phyloP scores from a whole-genome alignment of 176 grass and related monocot species.

The Carex kokanica region DNA sequence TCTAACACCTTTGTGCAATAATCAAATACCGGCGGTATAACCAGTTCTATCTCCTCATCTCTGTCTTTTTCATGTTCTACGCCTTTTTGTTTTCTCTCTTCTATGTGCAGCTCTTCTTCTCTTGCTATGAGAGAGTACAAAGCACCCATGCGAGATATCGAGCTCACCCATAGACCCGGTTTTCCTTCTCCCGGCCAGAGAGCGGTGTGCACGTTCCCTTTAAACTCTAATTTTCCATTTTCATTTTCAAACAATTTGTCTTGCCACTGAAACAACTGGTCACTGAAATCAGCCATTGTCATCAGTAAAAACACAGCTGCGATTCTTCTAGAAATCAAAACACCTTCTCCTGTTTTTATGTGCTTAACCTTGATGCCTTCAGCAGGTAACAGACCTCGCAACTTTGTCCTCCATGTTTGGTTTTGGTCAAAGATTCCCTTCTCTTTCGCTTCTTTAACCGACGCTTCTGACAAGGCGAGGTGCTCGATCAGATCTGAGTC shows the following conservation, averaged over 20 bases:
- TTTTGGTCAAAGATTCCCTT: slow-evolving; percentile 29
- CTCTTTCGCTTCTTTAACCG: slow-evolving; percentile 35
- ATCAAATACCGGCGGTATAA: slow-evolving; percentile 57
- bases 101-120: slow-evolving; percentile 55
- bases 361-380: slow-evolving; percentile 57
- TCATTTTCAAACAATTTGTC: slow-evolving; percentile 61
- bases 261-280: slow-evolving; percentile 74
- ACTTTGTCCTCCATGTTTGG: slow-evolving; percentile 56
- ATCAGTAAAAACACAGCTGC: slow-evolving; percentile 56
- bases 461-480: slow-evolving; percentile 38
- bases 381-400: slow-evolving; percentile 47
- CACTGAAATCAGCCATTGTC: slow-evolving; percentile 72
- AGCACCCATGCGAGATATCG: slow-evolving; percentile 54
- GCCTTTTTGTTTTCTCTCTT: not conserved
- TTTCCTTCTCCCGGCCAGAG: slow-evolving; percentile 70
- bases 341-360: slow-evolving; percentile 62
- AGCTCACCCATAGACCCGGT: slow-evolving; percentile 61
- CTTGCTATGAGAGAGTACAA: slow-evolving; percentile 54
- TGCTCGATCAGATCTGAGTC: slow-evolving; percentile 41
- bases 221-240: slow-evolving; percentile 47
- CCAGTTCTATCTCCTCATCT: slow-evolving; percentile 54
- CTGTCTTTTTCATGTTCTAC: not conserved
- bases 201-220: slow-evolving; percentile 40
- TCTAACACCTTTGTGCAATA: slow-evolving; percentile 49
- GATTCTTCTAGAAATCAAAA: slow-evolving; percentile 53